phyloP scores from a whole-genome alignment of 768 basidiomycete species.

The Russula virescens region DNA sequence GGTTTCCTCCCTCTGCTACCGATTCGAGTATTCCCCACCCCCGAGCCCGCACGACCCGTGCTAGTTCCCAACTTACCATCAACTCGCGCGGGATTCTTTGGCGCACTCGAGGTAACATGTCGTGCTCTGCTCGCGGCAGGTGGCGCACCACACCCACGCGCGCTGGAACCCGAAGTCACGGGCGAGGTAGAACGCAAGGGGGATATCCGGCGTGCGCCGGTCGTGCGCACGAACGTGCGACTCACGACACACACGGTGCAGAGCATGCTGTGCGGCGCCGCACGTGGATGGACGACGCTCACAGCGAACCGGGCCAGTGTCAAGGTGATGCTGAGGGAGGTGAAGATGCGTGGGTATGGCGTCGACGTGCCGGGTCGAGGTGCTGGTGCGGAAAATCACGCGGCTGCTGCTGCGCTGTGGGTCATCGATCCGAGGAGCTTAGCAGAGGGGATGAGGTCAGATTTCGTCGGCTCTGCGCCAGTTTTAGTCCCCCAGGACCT shows the following conservation, averaged over 20 bases:
- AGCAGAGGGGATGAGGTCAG: constrained; percentile 51
- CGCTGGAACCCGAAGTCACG: constrained; percentile 2
- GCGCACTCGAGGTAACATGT: constrained; percentile 33
- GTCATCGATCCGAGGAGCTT: constrained; percentile 75
- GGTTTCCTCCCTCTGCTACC: constrained; percentile 55
- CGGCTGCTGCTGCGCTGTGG: constrained; percentile 46
- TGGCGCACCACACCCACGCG: constrained; percentile 32
- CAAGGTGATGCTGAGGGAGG: constrained; percentile 63
- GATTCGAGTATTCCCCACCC: constrained; percentile 45
- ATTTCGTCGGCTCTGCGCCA: constrained; percentile 21
- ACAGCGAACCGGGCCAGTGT: constrained; percentile 82
- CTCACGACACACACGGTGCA: constrained; percentile 74
- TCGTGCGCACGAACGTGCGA: constrained; percentile 49
- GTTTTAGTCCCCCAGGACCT: background rate
- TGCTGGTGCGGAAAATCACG: constrained; percentile 22
- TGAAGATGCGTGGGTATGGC: constrained; percentile 38
- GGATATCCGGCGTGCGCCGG: constrained; percentile 48
- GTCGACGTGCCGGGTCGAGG: constrained; percentile 10
- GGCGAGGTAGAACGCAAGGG: constrained; percentile 24
- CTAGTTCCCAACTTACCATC: background rate
- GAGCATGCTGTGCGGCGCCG: constrained; percentile 64
- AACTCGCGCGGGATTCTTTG: constrained; percentile 1
- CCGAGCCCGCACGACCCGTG: constrained; percentile 22
- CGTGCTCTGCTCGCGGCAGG: constrained; percentile 44
- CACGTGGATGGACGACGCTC: constrained; percentile 74